Evolutionary conservation across 768 basidiomycete genomes (phyloP), one percentile per base, ranked within the genome.

Genomic region (Suillus weaverae): DNA sequence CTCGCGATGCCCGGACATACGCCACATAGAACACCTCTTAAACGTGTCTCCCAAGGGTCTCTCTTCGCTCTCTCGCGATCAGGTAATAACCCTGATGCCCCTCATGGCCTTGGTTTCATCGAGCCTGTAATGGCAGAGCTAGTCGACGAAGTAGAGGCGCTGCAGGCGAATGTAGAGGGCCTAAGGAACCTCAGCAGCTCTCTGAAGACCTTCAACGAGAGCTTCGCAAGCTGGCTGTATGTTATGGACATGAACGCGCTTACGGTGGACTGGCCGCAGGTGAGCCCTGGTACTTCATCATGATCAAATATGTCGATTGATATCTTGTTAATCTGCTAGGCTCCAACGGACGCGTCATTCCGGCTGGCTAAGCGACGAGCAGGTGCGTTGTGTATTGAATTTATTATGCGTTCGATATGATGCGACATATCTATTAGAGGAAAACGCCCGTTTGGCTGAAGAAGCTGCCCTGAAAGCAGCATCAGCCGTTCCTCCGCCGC

Each of bases 221-320:
- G 88, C 16, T 97, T 98, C 71, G 91, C 95, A 16, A 94, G 92
- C 72, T 96, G 89, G 85, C 77, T 97, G 13, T 96, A 95, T 73
- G 87, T 89, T 30, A 89, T 96, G 87, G 90, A 93, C 73, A 97
- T 98, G 94, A 95, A 96, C 72, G 88, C 94, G 3, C 84, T 97
- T 63, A 95, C 94, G n/a, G 89, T 89, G 0, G 95, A 97, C 73
- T 97, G 94, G 94, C 87, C 86, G 1, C 90, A 95, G 83, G 94
- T 89, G 64, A 68, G 35, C 67, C 70, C 60, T 72, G 69, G 20
- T 18, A 61, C 18, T 48, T 18, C 16, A 64, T 11, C 59, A 48
- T 36, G 54, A 51, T 44, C 63, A 50, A 61, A 38, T 30, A 35
- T 18, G 16, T 26, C 11, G 10, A 62, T 5, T 26, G 9, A 56